Evolutionary conservation across 2,329 filamentous ascomycete species (phyloP).

Genomic region (Orbilia blumenaviensis): DNA sequence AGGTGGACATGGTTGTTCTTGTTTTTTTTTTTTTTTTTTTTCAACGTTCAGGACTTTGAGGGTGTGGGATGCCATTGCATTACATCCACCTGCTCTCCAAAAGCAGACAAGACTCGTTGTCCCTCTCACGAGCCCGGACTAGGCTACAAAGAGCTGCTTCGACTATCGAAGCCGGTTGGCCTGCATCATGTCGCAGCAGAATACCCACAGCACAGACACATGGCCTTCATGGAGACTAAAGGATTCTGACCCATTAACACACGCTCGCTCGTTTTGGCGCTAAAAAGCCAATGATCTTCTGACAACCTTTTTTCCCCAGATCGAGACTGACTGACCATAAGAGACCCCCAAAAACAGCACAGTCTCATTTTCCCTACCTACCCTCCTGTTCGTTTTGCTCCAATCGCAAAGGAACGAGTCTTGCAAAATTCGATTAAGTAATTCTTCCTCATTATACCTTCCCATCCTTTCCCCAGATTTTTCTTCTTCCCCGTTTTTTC

Average conservation of each 20-base stretch:
- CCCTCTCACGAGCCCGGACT: constrained; percentile 4
- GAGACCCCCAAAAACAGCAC: constrained; percentile 41
- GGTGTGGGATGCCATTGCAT: constrained; percentile 32
- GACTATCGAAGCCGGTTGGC: constrained; percentile 20
- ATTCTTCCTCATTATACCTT: constrained; percentile 48
- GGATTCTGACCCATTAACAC: not conserved
- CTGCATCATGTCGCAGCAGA: constrained; percentile 40
- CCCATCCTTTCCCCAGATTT: constrained; percentile 37
- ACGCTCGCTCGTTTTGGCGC: constrained; percentile 46
- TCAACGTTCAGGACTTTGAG: constrained; percentile 18
- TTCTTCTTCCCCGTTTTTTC: constrained; percentile 14
- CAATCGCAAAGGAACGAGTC: constrained; percentile 40
- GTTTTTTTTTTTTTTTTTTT: too few relatives aligned
- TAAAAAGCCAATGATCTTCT: constrained; percentile 53
- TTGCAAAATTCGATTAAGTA: constrained; percentile 52
- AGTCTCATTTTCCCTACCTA: not conserved
- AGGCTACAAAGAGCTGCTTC: constrained; percentile 5
- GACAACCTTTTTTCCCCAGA: constrained; percentile 49
- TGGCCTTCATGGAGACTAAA: constrained; percentile 14
- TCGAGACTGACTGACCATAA: constrained; percentile 17
- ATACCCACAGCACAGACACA: constrained; percentile 21
- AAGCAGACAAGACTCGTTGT: constrained; percentile 10
- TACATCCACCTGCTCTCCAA: not conserved
- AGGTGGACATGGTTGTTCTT: constrained; percentile 14
- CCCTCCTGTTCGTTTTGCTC: constrained; percentile 10